phyloP scores from a whole-genome alignment of 495 filamentous ascomycete species.

The Thozetella sp. region DNA sequence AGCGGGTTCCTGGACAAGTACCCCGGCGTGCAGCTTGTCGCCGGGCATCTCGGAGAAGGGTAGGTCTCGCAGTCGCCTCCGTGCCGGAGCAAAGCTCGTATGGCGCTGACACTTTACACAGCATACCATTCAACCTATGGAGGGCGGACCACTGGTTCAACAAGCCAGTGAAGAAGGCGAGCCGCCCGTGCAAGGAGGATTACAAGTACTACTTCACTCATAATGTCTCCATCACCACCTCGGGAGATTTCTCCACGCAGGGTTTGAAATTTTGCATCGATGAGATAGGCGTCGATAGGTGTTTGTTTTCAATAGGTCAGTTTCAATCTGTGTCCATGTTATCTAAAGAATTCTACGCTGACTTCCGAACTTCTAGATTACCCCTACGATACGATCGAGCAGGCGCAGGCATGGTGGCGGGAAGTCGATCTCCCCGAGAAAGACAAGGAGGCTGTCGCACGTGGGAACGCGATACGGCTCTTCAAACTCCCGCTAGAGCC shows the following conservation, averaged over 20 bases:
- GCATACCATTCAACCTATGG: slow-evolving; percentile 68
- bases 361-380: slow-evolving; percentile 20
- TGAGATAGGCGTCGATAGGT: slow-evolving; percentile 32
- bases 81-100: not conserved
- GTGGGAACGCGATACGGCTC: slow-evolving; percentile 55
- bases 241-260: slow-evolving; percentile 60
- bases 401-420: slow-evolving; percentile 57
- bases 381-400: slow-evolving; percentile 45
- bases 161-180: slow-evolving; percentile 50
- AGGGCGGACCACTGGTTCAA: slow-evolving; percentile 64
- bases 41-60: slow-evolving; percentile 65
- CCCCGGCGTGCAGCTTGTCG: slow-evolving; percentile 58
- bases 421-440: slow-evolving; percentile 39
- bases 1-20: slow-evolving; percentile 51
- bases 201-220: slow-evolving; percentile 61
- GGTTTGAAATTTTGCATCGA: slow-evolving; percentile 52
- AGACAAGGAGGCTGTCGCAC: slow-evolving; percentile 50
- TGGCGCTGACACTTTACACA: slow-evolving; percentile 3
- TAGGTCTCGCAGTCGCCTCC: slow-evolving; percentile 19
- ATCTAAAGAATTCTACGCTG: not conserved
- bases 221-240: slow-evolving; percentile 67
- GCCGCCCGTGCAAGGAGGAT: slow-evolving; percentile 57
- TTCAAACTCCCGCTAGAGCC: slow-evolving; percentile 46
- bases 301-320: slow-evolving; percentile 38
- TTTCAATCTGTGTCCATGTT: not conserved